Evolutionary conservation across 1,284 basidiomycete genomes (phyloP), one percentile per base, ranked within the genome.

Genomic region (Ceratobasidium sp.): DNA sequence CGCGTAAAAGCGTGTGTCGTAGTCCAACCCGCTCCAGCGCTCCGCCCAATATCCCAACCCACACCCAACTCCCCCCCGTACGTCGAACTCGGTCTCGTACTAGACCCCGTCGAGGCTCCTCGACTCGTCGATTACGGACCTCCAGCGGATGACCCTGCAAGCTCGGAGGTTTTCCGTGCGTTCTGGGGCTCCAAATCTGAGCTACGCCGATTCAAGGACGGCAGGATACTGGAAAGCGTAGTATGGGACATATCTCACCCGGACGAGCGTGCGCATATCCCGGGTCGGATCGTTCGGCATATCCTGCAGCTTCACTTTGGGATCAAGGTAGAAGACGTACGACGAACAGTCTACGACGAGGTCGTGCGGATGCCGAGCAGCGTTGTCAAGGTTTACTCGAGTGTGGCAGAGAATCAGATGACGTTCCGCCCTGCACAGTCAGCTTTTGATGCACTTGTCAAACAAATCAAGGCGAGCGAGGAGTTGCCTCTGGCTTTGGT

Each of bases 181-280:
- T 86, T 99, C 76, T 99, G 98, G 98, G 97, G 96, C 0, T 85
- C 89, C 63, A 94, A 94, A 80, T 91, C 96, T 0, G 97, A 99
- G 81, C 84, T 98, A 24, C 88, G 98, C n/a, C 89, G 97, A 22
- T 99, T 99, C 86, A 96, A 98, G 81, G 96, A 99, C 79, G 97
- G 97, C 0, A 88, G 92, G 5, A 98, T 99, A 76, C 81, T 89
- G 7, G 95, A 98, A 82, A 95, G 93, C 80, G 95, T 99, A 14
- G 95, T 98, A 0, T 99, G 98, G 98, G 78, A 92, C 7, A 88
- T 91, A 16, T 89, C 85, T 5, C 85, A 86, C 0, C 78, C 82
- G n/a, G 93, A 95, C 76, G 94, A 96, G 77, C 90, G 93, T 8
- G 86, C 89, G 1, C 87, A 90, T 65, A 90, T 99, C 49, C 95